phyloP scores from a whole-genome alignment of 257 asterid species.

The Solanum megistacrolobum region DNA sequence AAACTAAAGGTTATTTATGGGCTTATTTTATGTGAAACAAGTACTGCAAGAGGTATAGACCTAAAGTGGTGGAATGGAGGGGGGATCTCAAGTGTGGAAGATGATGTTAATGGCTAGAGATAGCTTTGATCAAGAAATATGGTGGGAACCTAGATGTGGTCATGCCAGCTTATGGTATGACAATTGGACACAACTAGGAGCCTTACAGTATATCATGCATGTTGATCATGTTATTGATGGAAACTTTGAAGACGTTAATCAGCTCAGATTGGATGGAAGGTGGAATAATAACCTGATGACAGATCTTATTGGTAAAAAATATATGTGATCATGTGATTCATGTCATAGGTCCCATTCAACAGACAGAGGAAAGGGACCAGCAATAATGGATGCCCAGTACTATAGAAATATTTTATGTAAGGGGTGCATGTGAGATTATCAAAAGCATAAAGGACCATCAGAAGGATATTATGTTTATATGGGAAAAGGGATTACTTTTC shows the following conservation, averaged over 20 bases:
- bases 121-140: not conserved
- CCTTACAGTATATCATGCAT: too few relatives aligned
- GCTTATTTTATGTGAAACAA: not conserved
- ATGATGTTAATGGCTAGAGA: not conserved
- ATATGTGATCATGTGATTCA: not conserved
- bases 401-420: too few relatives aligned
- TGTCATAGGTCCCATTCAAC: not conserved
- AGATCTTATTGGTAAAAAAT: too few relatives aligned
- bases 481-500: not conserved
- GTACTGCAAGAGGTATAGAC: too few relatives aligned
- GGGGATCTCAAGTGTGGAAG: not conserved
- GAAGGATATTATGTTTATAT: too few relatives aligned
- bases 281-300: not conserved
- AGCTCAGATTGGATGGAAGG: not conserved
- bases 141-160: not conserved
- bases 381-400: not conserved
- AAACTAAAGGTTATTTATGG: not conserved
- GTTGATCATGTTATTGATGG: not conserved
- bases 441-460: not conserved
- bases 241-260: not conserved
- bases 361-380: too few relatives aligned
- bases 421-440: not conserved
- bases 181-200: not conserved
- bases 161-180: not conserved
- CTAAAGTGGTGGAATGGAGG: not conserved